Evolutionary conservation across 768 basidiomycete genomes (phyloP).

Genomic region (Russula sp.): DNA sequence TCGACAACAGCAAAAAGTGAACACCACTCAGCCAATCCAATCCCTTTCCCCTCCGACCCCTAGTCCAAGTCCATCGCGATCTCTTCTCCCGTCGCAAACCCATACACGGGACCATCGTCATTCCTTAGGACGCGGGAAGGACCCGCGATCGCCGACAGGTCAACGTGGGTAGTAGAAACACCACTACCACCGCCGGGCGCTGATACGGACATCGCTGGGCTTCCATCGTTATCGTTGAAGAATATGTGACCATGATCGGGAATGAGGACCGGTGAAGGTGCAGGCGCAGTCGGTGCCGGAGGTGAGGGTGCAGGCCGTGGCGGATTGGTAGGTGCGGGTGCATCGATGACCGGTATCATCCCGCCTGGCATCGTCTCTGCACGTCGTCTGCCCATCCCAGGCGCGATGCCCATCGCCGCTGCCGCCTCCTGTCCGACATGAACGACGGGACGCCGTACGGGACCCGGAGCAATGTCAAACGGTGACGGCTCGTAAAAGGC

Average conservation of each 20-base stretch:
- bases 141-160: constrained; percentile 23
- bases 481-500: constrained; percentile 22
- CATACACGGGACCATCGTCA: constrained; percentile 14
- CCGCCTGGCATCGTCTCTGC: constrained; percentile 23
- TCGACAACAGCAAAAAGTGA: background rate
- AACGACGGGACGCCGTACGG: constrained; percentile 10
- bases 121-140: constrained; percentile 17
- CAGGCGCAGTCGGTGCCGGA: background rate
- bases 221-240: background rate
- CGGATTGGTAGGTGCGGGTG: background rate
- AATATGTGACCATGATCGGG: constrained; percentile 14
- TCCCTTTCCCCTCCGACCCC: background rate
- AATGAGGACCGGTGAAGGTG: background rate
- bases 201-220: background rate
- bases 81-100: constrained; percentile 18
- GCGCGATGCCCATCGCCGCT: background rate
- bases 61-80: constrained; percentile 22
- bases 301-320: background rate
- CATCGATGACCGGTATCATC: constrained; percentile 20
- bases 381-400: constrained; percentile 17
- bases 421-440: constrained; percentile 19
- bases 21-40: background rate
- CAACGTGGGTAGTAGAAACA: constrained; percentile 7
- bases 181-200: background rate
- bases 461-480: constrained; percentile 12